Evolutionary conservation across 2,329 filamentous ascomycete genomes (phyloP).

Genomic region (Verticillium longisporum): DNA sequence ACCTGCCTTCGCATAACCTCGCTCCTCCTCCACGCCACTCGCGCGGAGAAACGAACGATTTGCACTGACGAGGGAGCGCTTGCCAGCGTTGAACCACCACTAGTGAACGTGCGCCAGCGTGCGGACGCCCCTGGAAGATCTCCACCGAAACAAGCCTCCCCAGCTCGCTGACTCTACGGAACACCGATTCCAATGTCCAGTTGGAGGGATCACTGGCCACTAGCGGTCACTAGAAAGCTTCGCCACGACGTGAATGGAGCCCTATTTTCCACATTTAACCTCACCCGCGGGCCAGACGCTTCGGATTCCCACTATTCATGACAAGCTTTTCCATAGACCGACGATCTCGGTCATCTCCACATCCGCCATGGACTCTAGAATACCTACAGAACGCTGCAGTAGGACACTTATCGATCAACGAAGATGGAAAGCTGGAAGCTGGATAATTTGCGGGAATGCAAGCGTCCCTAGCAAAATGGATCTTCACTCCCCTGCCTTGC

Average conservation of each 20-base stretch:
- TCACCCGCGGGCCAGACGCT: neutral
- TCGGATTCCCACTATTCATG: neutral
- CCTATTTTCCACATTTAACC: neutral
- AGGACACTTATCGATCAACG: neutral
- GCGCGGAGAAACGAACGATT: no score
- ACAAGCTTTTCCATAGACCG: neutral
- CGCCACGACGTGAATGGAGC: neutral
- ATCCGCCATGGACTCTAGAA: neutral
- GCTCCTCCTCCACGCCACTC: no score
- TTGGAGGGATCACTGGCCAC: neutral
- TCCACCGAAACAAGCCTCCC: neutral
- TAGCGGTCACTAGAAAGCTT: conserved; percentile 2
- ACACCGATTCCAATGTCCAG: neutral
- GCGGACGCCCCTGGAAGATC: neutral
- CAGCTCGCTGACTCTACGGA: neutral
- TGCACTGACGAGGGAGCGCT: no score
- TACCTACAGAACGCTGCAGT: neutral
- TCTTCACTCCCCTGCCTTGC: neutral
- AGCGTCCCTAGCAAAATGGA: neutral
- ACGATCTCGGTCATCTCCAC: neutral
- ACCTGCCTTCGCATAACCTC: no score
- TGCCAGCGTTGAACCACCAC: no score
- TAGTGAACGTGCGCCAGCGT: neutral
- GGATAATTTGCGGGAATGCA: neutral
- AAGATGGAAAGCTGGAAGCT: neutral